Conservation (phyloP, 2,329 filamentous ascomycete species). For the Lachnellula hyalina region DNA sequence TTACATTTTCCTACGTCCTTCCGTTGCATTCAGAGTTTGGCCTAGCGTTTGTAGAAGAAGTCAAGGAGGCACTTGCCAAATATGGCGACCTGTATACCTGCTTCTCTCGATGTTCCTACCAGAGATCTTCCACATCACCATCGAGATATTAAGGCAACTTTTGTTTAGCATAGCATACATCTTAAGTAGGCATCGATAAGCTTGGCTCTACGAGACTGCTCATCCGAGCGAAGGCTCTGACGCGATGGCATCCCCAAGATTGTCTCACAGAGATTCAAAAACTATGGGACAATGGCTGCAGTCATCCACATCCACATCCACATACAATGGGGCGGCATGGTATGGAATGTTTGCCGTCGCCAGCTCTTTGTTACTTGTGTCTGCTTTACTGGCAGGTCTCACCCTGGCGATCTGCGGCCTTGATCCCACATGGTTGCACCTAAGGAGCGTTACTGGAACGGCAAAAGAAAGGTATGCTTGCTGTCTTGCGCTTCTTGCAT, state of each 20-base stretch:
- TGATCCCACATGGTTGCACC: conserved; percentile 20
- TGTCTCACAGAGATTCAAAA: no score
- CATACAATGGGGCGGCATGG: not conserved
- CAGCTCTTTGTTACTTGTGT: conserved; percentile 12
- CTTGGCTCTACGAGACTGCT: no score
- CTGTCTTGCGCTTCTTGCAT: not conserved
- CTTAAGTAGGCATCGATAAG: not conserved
- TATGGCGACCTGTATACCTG: not conserved
- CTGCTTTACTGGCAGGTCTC: conserved; percentile 22
- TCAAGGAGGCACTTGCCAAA: not conserved
- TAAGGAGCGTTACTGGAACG: conserved; percentile 19
- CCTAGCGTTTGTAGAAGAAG: not conserved
- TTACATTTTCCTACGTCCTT: no score
- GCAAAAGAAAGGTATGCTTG: conserved; percentile 17
- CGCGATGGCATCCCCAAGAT: no score
- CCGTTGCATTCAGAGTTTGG: no score
- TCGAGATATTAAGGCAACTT: not conserved
- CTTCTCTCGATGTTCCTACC: not conserved
- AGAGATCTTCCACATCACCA: not conserved
- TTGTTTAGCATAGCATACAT: not conserved
- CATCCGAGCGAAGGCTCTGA: no score
- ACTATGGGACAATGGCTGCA: not conserved
- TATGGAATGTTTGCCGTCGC: conserved; percentile 16
- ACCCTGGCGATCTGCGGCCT: conserved; percentile 25
- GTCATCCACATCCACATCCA: not conserved